Evolutionary conservation across 192 early-diverging fungal genomes (phyloP), one percentile per base, ranked within the genome.

Genomic region (Backusella macrospora): DNA sequence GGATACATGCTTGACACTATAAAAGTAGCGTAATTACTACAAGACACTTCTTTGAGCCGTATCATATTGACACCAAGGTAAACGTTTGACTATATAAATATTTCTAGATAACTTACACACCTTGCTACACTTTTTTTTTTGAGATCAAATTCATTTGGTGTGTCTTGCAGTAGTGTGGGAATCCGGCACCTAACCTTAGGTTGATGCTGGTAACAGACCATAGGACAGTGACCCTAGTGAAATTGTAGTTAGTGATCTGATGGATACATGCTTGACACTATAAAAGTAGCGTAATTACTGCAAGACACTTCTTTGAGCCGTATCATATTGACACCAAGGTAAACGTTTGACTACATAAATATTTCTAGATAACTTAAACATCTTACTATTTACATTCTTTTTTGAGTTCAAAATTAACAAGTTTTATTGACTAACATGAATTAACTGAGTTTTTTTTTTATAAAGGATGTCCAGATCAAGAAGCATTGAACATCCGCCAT

Each of bases 161-260:
- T n/a, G n/a, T n/a, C 52, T 55, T 48, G 52, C 5, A 21, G 5
- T 55, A 23, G 9, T 55, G 52, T 55, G 52, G 16, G 52, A 55
- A 55, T 55, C 52, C 52, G 5, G 52, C 23, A 55, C 9, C 23
- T 16, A 55, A 55, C 23, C 52, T 55, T 3, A 6, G 52, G 1
- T 55, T 16, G 23, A 3, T 55, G 52, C 52, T 55, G 52, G 52
- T 55, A 55, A 55, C 52, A 5, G 52, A 15, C 52, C 52, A 6
- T 21, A 6, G 3, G 52, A 21, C 52, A 6, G 52, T 55, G 52
- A 16, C 52, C 52, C 52, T 55, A 55, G 52, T 55, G 52, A 55
- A 6, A 55, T 55, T 55, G 16, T 55, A 55, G 52, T 55, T 55
- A 55, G 52, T 55, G 52, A 55, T 55, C 52, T 55, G 52, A 55